phyloP scores from a whole-genome alignment of 2,329 filamentous ascomycete genomes.

The Aureobasidium sp. region DNA sequence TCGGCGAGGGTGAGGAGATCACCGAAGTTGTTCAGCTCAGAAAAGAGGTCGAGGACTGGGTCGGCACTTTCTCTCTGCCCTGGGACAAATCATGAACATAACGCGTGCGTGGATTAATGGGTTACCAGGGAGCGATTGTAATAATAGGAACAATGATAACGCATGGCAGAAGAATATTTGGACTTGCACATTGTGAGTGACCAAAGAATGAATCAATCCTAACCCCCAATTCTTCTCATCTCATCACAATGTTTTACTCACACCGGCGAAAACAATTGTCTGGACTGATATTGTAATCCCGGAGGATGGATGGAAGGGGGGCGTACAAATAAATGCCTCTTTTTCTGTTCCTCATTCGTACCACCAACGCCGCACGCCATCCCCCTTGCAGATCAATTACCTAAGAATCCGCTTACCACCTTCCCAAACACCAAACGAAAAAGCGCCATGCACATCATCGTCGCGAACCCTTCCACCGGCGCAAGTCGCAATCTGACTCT shows the following conservation, averaged over 20 bases:
- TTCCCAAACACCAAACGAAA: neutral
- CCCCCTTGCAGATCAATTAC: constrained; percentile 1
- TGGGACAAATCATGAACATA: constrained; percentile 41
- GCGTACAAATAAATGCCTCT: constrained; percentile 2
- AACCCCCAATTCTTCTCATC: neutral
- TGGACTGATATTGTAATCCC: neutral
- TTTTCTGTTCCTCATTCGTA: neutral
- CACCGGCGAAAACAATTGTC: too few species aligned
- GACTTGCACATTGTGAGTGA: neutral
- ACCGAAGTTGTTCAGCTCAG: constrained; percentile 64
- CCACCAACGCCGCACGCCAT: neutral
- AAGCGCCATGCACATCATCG: constrained; percentile 3
- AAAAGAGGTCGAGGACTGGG: constrained; percentile 70
- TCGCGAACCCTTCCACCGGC: neutral
- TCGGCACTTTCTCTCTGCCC: constrained; percentile 62
- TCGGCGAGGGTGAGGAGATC: constrained; percentile 58
- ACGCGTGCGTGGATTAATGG: neutral
- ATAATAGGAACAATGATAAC: constrained; percentile 9
- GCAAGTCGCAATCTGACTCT: neutral
- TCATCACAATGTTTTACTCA: neutral
- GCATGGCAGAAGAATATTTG: neutral
- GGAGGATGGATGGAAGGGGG: neutral
- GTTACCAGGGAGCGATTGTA: neutral
- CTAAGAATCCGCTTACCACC: neutral
- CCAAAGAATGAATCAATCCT: neutral